A percentile compares a stretch with the other conserved stretches of the same genome.
Conservation (phyloP, 495 filamentous ascomycete species). For the Trypethelium eluteriae region DNA sequence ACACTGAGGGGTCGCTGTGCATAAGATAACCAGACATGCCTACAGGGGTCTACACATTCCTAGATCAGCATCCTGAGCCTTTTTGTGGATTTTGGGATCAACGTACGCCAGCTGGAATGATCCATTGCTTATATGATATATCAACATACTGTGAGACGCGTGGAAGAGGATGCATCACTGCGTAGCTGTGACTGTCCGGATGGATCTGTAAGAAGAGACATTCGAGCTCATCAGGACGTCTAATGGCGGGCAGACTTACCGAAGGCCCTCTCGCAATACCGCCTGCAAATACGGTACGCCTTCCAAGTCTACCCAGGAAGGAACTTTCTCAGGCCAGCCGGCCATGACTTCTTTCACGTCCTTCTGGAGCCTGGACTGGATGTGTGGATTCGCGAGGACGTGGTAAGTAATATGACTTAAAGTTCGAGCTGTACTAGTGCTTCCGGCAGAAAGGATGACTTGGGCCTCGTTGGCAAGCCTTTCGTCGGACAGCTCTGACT, state of each 20-base stretch:
- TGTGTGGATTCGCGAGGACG: constrained; percentile 35
- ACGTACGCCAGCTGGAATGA: neutral
- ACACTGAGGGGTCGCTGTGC: constrained; percentile 16
- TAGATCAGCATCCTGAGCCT: neutral
- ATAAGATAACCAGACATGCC: constrained; percentile 13
- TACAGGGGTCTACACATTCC: neutral
- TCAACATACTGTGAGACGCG: constrained; percentile 16
- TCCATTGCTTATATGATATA: neutral
- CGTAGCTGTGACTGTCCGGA: constrained; percentile 21
- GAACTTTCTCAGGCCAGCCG: constrained; percentile 1
- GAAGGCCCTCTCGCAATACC: constrained; percentile 42
- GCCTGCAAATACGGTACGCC: constrained; percentile 44
- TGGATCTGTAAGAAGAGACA: no score
- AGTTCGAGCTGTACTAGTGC: constrained; percentile 41
- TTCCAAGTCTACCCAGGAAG: constrained; percentile 41
- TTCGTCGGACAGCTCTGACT: constrained; percentile 29
- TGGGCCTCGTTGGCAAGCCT: constrained; percentile 41
- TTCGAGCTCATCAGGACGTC: no score
- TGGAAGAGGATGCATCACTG: constrained; percentile 1
- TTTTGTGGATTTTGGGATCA: neutral
- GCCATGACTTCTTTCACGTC: constrained; percentile 25
- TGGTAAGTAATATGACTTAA: constrained; percentile 38
- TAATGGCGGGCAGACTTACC: constrained; percentile 16
- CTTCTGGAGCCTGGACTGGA: constrained; percentile 28
- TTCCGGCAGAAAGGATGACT: constrained; percentile 42